Evolutionary conservation across 768 basidiomycete species (phyloP).

Genomic region (Phylloporus sp.): DNA sequence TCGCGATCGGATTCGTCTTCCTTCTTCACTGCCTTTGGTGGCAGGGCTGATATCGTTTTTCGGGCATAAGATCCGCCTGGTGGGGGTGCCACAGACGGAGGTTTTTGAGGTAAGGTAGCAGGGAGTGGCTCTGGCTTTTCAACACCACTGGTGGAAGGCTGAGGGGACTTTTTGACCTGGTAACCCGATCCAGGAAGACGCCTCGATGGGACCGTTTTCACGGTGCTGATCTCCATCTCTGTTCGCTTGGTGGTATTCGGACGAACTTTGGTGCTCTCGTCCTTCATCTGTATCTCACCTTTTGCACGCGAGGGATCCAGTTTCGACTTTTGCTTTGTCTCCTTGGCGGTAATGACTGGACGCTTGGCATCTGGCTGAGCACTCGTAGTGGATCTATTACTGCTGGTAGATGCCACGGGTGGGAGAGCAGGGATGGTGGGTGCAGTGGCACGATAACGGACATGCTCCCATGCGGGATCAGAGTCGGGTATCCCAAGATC

Average conservation of each 20-base stretch:
- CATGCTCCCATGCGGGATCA: constrained; percentile 62
- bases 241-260: constrained; percentile 29
- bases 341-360: constrained; percentile 40
- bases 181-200: constrained; percentile 50
- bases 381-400: constrained; percentile 20
- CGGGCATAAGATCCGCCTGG: constrained; percentile 25
- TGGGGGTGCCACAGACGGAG: constrained; percentile 27
- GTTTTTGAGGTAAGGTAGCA: constrained; percentile 33
- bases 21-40: constrained; percentile 17
- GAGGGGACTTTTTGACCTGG: constrained; percentile 35
- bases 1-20: constrained; percentile 30
- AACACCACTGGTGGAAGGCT: constrained; percentile 11
- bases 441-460: constrained; percentile 32
- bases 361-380: constrained; percentile 40
- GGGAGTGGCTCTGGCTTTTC: constrained; percentile 27
- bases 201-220: constrained; percentile 25
- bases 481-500: constrained; percentile 52
- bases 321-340: constrained; percentile 40
- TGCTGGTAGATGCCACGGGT: constrained; percentile 15
- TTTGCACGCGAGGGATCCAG: constrained; percentile 27
- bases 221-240: constrained; percentile 20
- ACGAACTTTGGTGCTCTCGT: constrained; percentile 30
- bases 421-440: constrained; percentile 16
- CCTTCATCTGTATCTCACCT: constrained; percentile 38
- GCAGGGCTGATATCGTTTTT: constrained; percentile 25